A percentile compares a stretch with the other conserved stretches of the same genome.
Conservation (phyloP, 768 basidiomycete species). For the Symmetrospora coprosmae region DNA sequence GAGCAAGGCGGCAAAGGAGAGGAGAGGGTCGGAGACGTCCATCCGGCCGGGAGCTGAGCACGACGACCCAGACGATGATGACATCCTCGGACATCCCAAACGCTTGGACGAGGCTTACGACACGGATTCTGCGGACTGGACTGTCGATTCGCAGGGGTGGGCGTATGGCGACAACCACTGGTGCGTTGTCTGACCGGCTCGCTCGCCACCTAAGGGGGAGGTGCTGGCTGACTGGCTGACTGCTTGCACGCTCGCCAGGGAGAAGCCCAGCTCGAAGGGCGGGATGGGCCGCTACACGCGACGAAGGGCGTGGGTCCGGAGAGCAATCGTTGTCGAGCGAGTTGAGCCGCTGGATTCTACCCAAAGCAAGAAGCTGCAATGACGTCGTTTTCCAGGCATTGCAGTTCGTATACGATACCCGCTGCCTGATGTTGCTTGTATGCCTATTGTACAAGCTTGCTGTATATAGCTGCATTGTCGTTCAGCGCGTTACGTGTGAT, state of each 20-base stretch:
- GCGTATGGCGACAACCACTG: conserved; percentile 18
- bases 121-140: neutral
- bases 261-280: conserved; percentile 38
- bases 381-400: too few relatives aligned
- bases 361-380: too few relatives aligned
- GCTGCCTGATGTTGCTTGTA: too few relatives aligned
- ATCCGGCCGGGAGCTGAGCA: neutral
- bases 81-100: conserved; percentile 3
- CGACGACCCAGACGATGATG: neutral
- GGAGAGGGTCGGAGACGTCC: neutral
- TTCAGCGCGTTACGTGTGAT: too few relatives aligned
- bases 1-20: too few relatives aligned
- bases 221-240: conserved; percentile 32
- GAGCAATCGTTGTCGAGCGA: conserved; percentile 31
- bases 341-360: too few relatives aligned
- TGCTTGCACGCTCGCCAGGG: conserved; percentile 40
- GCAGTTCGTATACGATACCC: too few relatives aligned
- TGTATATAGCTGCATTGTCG: too few relatives aligned
- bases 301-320: conserved; percentile 29
- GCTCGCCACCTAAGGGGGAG: neutral
- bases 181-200: too few relatives aligned
- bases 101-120: neutral
- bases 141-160: conserved; percentile 14
- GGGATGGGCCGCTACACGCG: conserved; percentile 38
- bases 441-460: too few relatives aligned